These are phyloP conservation scores for Monosporascus ibericus DNA, from an alignment of 2,329 filamentous ascomycete genomes.

Conservation along the genomic window DNA sequence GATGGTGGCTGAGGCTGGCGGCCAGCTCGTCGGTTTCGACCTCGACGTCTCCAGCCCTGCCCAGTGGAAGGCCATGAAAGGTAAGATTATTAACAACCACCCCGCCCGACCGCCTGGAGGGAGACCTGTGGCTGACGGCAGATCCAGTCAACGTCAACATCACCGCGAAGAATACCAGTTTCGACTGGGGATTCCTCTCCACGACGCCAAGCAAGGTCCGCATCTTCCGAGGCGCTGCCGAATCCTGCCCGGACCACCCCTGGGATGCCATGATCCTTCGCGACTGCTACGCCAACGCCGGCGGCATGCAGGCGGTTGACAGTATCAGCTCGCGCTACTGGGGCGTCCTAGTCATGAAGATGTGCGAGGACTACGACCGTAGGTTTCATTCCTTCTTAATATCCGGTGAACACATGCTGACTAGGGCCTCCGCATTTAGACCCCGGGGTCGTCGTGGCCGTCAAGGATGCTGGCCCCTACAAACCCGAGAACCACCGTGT, in stretches of 20 bases:
- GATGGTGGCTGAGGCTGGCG: slow-evolving; percentile 5
- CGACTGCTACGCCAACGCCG: slow-evolving; percentile 6
- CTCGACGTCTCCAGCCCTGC: neutral
- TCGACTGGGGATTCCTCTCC: slow-evolving; percentile 4
- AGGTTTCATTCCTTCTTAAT: neutral
- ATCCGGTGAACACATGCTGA: neutral
- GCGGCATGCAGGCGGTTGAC: neutral
- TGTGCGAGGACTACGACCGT: slow-evolving; percentile 4
- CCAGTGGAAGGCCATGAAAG: neutral
- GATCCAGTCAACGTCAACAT: slow-evolving; percentile 5
- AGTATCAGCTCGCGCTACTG: slow-evolving; percentile 6
- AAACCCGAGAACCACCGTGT: neutral
- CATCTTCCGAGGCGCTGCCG: slow-evolving; percentile 1
- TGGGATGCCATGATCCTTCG: slow-evolving; percentile 13
- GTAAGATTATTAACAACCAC: neutral
- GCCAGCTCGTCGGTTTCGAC: neutral
- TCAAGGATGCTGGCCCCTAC: slow-evolving; percentile 4
- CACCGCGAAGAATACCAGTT: neutral
- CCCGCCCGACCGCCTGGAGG: neutral
- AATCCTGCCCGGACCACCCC: neutral
- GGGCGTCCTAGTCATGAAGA: slow-evolving; percentile 13
- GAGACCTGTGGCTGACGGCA: neutral
- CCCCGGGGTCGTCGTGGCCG: slow-evolving; percentile 6
- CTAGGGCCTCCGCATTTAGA: neutral
- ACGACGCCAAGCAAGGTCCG: neutral